phyloP scores from a whole-genome alignment of 2,329 filamentous ascomycete species.

The Trichoderma koningiopsis region DNA sequence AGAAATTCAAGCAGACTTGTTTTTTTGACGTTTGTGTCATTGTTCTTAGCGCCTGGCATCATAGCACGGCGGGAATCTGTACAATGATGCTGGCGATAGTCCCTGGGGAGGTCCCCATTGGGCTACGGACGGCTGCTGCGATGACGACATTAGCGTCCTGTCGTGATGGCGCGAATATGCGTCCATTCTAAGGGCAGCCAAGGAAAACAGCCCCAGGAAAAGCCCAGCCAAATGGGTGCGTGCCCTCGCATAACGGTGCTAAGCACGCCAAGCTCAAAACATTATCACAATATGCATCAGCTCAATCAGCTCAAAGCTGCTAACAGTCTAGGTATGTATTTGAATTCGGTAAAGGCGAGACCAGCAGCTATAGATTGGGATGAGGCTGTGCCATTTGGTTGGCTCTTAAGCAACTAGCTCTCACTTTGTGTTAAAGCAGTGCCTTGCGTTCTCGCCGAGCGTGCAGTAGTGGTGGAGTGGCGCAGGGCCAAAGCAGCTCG shows the following conservation, averaged over 20 bases:
- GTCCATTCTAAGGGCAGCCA: background rate
- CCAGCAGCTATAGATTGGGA: background rate
- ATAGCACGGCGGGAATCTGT: background rate
- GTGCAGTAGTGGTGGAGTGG: constrained; percentile 20
- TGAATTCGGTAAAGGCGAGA: constrained; percentile 1
- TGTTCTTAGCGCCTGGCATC: background rate
- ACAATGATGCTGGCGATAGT: background rate
- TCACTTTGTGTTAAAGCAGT: background rate
- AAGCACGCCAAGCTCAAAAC: background rate
- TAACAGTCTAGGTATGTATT: background rate
- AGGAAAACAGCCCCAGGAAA: background rate
- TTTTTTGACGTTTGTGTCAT: background rate
- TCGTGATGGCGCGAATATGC: background rate
- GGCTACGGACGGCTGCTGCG: background rate
- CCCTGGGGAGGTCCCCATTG: background rate
- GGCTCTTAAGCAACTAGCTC: background rate
- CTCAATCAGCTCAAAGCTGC: background rate
- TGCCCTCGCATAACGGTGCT: background rate
- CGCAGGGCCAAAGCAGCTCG: constrained; percentile 13
- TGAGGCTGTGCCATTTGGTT: background rate
- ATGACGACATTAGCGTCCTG: constrained; percentile 23
- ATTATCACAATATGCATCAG: background rate
- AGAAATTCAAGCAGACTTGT: constrained; percentile 13
- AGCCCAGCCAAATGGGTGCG: background rate
- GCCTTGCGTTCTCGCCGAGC: constrained; percentile 14